Conservation (phyloP, 495 filamentous ascomycete genomes). For the Penicilliopsis zonata region DNA sequence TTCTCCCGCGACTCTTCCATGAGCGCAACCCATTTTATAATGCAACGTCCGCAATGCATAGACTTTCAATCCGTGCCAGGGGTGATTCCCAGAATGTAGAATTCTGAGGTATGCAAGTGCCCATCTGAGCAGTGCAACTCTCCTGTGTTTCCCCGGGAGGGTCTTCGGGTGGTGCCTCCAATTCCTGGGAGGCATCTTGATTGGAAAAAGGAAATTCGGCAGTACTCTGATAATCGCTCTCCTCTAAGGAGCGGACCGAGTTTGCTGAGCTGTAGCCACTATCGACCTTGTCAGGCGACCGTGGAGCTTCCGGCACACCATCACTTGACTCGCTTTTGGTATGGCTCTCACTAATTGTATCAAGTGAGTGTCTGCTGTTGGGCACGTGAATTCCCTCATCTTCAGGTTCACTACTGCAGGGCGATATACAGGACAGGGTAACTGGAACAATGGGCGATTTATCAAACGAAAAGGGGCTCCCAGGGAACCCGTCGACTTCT, state of each 20-base stretch:
- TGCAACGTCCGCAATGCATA: too few relatives aligned
- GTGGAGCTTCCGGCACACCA: slow-evolving; percentile 8
- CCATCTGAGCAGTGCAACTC: too few relatives aligned
- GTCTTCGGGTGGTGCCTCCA: too few relatives aligned
- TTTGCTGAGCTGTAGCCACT: slow-evolving; percentile 32
- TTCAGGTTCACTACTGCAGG: slow-evolving; percentile 10
- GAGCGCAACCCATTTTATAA: too few relatives aligned
- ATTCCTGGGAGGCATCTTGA: too few relatives aligned
- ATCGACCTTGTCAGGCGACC: slow-evolving; percentile 23
- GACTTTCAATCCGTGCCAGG: too few relatives aligned
- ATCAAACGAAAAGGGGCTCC: slow-evolving; percentile 28
- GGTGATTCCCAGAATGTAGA: too few relatives aligned
- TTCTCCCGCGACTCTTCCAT: too few relatives aligned
- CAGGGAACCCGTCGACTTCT: slow-evolving; percentile 15
- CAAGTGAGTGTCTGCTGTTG: slow-evolving; percentile 7
- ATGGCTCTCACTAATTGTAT: background rate
- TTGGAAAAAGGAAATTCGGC: slow-evolving; percentile 19
- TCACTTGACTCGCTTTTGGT: background rate
- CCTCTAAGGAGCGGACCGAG: slow-evolving; percentile 19
- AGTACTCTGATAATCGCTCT: slow-evolving; percentile 13
- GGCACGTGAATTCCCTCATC: slow-evolving; percentile 20
- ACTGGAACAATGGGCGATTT: slow-evolving; percentile 17
- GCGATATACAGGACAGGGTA: background rate
- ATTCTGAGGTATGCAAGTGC: too few relatives aligned
- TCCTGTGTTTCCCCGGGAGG: too few relatives aligned